Evolutionary conservation across 1,284 basidiomycete species (phyloP).

Genomic region (Sporisorium scitamineum): DNA sequence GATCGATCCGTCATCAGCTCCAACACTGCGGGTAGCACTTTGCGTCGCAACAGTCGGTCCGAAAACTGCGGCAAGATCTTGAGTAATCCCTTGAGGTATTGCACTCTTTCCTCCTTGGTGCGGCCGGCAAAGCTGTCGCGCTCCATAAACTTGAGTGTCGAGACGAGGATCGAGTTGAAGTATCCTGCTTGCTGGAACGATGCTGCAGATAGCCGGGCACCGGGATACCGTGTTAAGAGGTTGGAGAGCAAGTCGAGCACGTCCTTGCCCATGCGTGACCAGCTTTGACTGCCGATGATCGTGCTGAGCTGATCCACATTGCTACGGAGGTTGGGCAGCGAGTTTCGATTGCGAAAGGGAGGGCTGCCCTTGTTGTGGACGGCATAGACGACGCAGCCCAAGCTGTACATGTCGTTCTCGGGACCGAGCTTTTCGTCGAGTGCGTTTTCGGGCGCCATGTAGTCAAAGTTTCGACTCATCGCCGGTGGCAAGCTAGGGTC

Average conservation of each 20-base stretch:
- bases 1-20: constrained; percentile 71
- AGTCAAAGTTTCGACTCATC: constrained; percentile 92
- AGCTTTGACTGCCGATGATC: constrained; percentile 42
- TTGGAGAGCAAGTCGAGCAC: constrained; percentile 57
- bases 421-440: constrained; percentile 85
- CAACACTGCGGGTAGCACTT: constrained; percentile 83
- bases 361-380: constrained; percentile 84
- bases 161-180: constrained; percentile 94
- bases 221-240: constrained; percentile 77
- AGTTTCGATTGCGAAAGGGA: constrained; percentile 90
- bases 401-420: constrained; percentile 92
- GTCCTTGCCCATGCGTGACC: constrained; percentile 57
- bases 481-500: constrained; percentile 84
- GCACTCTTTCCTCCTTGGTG: constrained; percentile 92
- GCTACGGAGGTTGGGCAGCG: constrained; percentile 80
- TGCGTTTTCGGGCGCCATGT: constrained; percentile 92
- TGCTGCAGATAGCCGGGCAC: constrained; percentile 79
- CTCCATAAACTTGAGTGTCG: constrained; percentile 95
- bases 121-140: constrained; percentile 94
- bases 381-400: constrained; percentile 86
- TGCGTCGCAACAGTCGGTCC: constrained; percentile 85
- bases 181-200: constrained; percentile 85
- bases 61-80: constrained; percentile 87
- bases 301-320: constrained; percentile 75
- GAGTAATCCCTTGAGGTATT: constrained; percentile 85